Evolutionary conservation across 2,329 filamentous ascomycete species (phyloP), one percentile per base, ranked within the genome.

Genomic region (Nothopassalora personata): DNA sequence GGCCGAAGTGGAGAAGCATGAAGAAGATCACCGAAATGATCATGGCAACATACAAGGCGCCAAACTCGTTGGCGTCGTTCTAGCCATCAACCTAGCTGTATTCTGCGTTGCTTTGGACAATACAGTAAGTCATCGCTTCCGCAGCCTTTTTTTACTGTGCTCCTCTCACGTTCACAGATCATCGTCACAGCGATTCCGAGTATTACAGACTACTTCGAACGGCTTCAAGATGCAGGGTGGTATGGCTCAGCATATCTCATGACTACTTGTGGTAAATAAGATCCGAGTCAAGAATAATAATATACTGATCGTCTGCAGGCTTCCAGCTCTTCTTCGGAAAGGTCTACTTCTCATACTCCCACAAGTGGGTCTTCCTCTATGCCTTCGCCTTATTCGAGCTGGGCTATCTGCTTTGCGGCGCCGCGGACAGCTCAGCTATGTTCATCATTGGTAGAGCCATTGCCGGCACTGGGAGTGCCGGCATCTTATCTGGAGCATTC

Each of bases 381-480:
- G 70, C 73, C 0, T 67, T 79, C 13, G 60, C 66, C 5, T 65
- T 79, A 31, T 80, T 79, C 60, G 74, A 78, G 55, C 31, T 79
- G 5, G 77, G 79, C 13, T 80, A 77, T 1, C 75, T 81, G 15
- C 60, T 83, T 0, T 83, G 81, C 60, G 81, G 77, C 1, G 70
- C 74, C 3, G 77, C 80, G 2, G 65, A 71, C 2, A 75, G 72
- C 57, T 81, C 81, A 64, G 61, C 71, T 1, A 79, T 79, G 73
- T 70, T 84, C 45, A 80, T 84, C 47, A 74, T 74, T 1, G 82
- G 81, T 1, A 73, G 82, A 15, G 76, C 79, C 0, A 64, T 84
- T 11, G 79, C 83, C 59, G 82, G 82, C 6, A 69, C 80, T 11
- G 81, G 80, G 2, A 78, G 77, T 18, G 80, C 80, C 6, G 81